phyloP scores from a whole-genome alignment of 768 basidiomycete species.

The Leucocoprinus sp. region DNA sequence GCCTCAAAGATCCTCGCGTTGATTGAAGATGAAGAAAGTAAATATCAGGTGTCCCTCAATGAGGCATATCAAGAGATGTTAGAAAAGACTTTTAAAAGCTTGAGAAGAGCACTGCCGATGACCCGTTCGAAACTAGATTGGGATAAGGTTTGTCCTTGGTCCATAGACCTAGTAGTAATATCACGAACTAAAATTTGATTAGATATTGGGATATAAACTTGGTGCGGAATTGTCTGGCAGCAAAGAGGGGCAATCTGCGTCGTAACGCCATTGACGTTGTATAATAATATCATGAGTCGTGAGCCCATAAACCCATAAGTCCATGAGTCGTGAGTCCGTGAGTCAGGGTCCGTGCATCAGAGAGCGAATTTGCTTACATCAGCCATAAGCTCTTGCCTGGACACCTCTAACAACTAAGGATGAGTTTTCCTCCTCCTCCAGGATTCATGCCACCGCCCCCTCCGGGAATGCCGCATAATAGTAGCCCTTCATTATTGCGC shows the following conservation, averaged over 20 bases:
- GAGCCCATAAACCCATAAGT: no score
- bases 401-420: constrained; percentile 29
- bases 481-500: constrained; percentile 32
- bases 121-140: constrained; percentile 94
- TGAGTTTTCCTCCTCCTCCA: constrained; percentile 53
- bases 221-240: constrained; percentile 68
- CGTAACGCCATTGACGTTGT: no score
- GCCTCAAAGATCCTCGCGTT: constrained; percentile 73
- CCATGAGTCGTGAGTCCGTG: no score
- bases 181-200: constrained; percentile 2
- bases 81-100: constrained; percentile 88
- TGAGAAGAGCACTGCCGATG: constrained; percentile 84
- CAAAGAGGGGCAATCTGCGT: constrained; percentile 24
- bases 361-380: constrained; percentile 28
- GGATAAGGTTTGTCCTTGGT: constrained; percentile 65
- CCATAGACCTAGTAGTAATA: background rate
- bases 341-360: constrained; percentile 32
- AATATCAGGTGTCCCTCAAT: constrained; percentile 72
- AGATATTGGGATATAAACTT: constrained; percentile 59
- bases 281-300: no score
- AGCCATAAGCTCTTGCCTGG: constrained; percentile 32
- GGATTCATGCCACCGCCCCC: constrained; percentile 43
- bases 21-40: constrained; percentile 71
- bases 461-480: constrained; percentile 40
- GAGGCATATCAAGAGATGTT: constrained; percentile 84